Evolutionary conservation across 2,329 filamentous ascomycete genomes (phyloP).

Genomic region (Fusarium hainanense): DNA sequence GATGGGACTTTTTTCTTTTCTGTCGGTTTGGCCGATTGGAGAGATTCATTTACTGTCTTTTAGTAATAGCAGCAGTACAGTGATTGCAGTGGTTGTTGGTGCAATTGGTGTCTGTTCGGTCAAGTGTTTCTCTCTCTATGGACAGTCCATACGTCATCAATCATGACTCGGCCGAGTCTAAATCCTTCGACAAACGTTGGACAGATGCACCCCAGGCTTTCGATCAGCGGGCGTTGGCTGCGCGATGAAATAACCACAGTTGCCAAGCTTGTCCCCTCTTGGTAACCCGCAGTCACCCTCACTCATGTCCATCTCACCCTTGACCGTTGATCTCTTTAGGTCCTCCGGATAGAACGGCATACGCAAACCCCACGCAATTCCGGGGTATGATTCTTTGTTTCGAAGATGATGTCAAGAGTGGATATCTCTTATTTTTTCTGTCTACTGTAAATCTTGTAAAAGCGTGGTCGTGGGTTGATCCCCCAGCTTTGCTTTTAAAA

Average conservation of each 20-base stretch:
- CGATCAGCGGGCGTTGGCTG: conserved; percentile 5
- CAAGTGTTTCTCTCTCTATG: not conserved
- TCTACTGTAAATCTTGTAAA: not conserved
- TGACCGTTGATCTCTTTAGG: conserved; percentile 8
- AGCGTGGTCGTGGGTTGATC: not conserved
- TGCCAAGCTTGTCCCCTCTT: conserved; percentile 5
- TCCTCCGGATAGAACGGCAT: conserved; percentile 32
- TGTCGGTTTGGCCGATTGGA: conserved; percentile 7
- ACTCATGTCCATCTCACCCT: not conserved
- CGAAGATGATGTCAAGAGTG: conserved; percentile 40
- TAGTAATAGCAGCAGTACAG: not conserved
- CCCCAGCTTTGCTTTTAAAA: conserved; percentile 29
- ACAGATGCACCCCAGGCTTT: conserved; percentile 2
- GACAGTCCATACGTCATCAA: not conserved
- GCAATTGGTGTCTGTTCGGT: not conserved
- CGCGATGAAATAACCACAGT: conserved; percentile 7
- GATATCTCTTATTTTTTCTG: conserved; percentile 1
- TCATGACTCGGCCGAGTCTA: conserved; percentile 5
- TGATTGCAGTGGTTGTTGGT: too few relatives aligned
- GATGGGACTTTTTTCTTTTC: not conserved
- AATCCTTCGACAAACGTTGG: not conserved
- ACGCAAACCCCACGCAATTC: conserved; percentile 5
- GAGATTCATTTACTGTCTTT: not conserved
- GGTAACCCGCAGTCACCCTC: not conserved
- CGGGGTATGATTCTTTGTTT: conserved; percentile 1